Evolutionary conservation across 768 basidiomycete species (phyloP).

Genomic region (Calocybe gangraenosa): DNA sequence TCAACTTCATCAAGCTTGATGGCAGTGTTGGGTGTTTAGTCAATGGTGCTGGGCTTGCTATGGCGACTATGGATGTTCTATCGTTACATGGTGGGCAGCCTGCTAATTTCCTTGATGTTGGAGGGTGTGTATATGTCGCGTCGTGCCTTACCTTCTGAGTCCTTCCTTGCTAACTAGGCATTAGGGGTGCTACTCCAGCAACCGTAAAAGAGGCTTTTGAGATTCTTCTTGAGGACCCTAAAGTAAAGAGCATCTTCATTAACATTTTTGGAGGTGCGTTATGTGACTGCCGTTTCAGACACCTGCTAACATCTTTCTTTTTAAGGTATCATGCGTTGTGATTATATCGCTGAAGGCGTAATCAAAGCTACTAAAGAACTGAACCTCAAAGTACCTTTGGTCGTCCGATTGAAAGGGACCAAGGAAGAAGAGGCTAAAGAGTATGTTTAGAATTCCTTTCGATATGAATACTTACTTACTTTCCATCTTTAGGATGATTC

Average conservation of each 20-base stretch:
- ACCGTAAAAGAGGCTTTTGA: conserved; percentile 99
- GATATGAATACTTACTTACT: conserved; percentile 7
- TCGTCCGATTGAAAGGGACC: conserved; percentile 95
- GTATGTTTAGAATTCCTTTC: conserved; percentile 42
- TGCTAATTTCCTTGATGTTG: conserved; percentile 98
- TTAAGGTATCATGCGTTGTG: conserved; percentile 95
- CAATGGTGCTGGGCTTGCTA: conserved; percentile 97
- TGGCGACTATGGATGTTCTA: conserved; percentile 99
- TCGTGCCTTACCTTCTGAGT: not conserved
- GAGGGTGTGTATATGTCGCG: conserved; percentile 55
- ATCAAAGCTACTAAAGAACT: conserved; percentile 97
- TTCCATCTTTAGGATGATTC: conserved; percentile 74
- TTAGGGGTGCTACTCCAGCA: conserved; percentile 94
- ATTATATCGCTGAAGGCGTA: conserved; percentile 97
- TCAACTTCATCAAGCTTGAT: conserved; percentile 99
- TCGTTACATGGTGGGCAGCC: conserved; percentile 94
- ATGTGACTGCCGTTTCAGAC: not conserved
- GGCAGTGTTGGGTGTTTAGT: conserved; percentile 96
- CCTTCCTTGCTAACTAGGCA: not conserved
- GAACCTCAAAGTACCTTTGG: conserved; percentile 75
- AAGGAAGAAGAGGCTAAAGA: conserved; percentile 94
- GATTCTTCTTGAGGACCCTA: conserved; percentile 83
- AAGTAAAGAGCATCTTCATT: conserved; percentile 98
- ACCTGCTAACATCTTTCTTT: conserved; percentile 2
- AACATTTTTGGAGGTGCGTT: conserved; percentile 87